Conservation (phyloP, 768 basidiomycete species). For the Tricholoma sp. region DNA sequence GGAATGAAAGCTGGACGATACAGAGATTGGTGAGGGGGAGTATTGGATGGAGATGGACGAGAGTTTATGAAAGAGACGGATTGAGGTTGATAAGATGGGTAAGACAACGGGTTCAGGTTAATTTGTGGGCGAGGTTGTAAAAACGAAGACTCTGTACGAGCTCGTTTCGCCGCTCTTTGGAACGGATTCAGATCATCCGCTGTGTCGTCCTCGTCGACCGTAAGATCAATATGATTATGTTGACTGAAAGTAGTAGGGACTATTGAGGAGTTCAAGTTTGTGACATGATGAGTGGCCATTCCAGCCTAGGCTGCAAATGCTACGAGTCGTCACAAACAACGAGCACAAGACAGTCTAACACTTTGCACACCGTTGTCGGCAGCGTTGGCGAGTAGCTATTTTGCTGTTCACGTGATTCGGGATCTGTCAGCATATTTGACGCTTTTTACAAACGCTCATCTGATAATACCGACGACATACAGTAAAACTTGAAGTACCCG, state of each 20-base stretch:
- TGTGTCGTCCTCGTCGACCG: constrained; percentile 58
- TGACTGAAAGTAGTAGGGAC: constrained; percentile 5
- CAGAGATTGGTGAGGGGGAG: constrained; percentile 17
- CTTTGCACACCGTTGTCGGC: not conserved
- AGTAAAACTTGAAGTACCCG: no score
- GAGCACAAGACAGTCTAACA: not conserved
- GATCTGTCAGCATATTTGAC: not conserved
- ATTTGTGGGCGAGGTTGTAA: constrained; percentile 7
- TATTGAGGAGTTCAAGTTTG: not conserved
- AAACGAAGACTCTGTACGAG: constrained; percentile 29
- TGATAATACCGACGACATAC: no score
- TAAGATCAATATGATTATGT: constrained; percentile 53
- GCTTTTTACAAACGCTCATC: no score
- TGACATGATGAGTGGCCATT: not conserved
- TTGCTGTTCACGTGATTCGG: not conserved
- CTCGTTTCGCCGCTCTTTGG: constrained; percentile 36
- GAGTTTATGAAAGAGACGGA: constrained; percentile 11
- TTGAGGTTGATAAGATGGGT: constrained; percentile 21
- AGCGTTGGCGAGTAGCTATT: not conserved
- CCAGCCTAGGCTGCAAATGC: no score
- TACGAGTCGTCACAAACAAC: not conserved
- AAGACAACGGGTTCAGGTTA: constrained; percentile 6
- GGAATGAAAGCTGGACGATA: constrained; percentile 48
- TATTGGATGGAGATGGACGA: constrained; percentile 11
- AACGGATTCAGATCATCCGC: constrained; percentile 31